Percentiles rank a stretch among this genome's conserved stretches.
These are phyloP conservation scores for Colletotrichum sp. DNA, from an alignment of 2,329 filamentous ascomycete genomes.

Conservation along the genomic window DNA sequence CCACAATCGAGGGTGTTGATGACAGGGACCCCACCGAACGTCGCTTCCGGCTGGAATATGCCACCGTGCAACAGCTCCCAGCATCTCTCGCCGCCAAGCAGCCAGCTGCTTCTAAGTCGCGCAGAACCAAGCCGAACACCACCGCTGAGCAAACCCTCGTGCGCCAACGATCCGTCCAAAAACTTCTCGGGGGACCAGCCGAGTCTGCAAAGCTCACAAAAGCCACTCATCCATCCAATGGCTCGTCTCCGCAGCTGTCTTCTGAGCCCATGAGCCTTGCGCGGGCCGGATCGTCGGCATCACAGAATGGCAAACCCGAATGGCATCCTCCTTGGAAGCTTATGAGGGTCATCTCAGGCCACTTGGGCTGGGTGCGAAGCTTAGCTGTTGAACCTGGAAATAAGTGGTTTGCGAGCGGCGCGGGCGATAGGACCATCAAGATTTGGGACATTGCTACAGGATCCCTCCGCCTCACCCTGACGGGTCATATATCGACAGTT, in stretches of 20 bases:
- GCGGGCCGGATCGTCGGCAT: constrained; percentile 17
- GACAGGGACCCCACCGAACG: constrained; percentile 31
- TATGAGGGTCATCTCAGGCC: constrained; percentile 95
- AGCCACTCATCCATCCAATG: background rate
- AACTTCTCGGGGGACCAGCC: constrained; percentile 39
- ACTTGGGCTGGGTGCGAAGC: constrained; percentile 91
- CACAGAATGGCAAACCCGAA: constrained; percentile 72
- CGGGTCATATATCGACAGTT: constrained; percentile 93
- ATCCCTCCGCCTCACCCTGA: constrained; percentile 82
- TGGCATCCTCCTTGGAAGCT: constrained; percentile 99
- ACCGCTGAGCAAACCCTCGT: constrained; percentile 57
- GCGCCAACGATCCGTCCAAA: constrained; percentile 29
- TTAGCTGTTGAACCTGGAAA: constrained; percentile 95
- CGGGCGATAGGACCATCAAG: constrained; percentile 96
- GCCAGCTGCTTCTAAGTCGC: constrained; percentile 50
- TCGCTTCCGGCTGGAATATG: constrained; percentile 77
- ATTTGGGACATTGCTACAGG: constrained; percentile 97
- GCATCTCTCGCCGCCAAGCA: constrained; percentile 81
- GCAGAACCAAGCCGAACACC: constrained; percentile 30
- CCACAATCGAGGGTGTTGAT: background rate
- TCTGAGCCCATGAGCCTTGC: constrained; percentile 35
- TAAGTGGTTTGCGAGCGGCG: constrained; percentile 95
- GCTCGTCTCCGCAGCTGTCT: background rate
- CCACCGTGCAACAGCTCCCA: constrained; percentile 77
- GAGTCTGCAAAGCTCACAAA: background rate